Base-by-base conservation (phyloP, 495 filamentous ascomycete genomes). In the Talaromyces ruber region DNA sequence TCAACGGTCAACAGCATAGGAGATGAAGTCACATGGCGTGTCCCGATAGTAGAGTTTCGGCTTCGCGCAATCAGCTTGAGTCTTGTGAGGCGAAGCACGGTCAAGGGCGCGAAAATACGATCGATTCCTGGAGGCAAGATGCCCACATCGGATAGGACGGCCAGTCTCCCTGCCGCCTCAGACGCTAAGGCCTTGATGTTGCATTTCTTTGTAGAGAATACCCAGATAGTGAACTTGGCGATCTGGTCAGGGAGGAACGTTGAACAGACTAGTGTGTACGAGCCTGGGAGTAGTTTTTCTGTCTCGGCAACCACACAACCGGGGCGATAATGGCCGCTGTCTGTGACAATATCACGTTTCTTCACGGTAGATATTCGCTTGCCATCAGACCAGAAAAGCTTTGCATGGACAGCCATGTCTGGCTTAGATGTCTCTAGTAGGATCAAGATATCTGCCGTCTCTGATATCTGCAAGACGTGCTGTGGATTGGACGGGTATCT, bases 401-500 rank as follows among this genome's bases (percentile, higher is more conserved):
- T 92, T 45, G 96, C 81, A 69, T 97, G 92, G 1, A 96, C 81
- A 7, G 90, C 87, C 14, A 94, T 73, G 26, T 79, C 74, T 4
- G 84, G 81, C 64, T 90, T 84, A 0, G 93, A 79, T 16, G 86
- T 85, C 69, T 90, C 86, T 2, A 98, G 81, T 21, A 96, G 72
- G 21, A 98, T 81, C 8, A 82, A 81, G 0, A 96, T 56, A 29
- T 84, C 77, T 0, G 88, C 85, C 4, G 74, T 64, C 2, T 75
- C 72, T 8, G 81, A 67, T 2, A 96, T 64, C 4, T 76, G 70
- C 14, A 98, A 74, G 43, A 79, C 79, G 71, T 89, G 97, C 69
- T 97, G 94, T 6, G 94, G 94, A 69, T 98, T 98, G 25, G 76
- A 76, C 28, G 87, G 79, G 72, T 96, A 98, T 9, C 79, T 81